phyloP scores from a whole-genome alignment of 129 eudicot genomes.

The Saposhnikovia divaricata region DNA sequence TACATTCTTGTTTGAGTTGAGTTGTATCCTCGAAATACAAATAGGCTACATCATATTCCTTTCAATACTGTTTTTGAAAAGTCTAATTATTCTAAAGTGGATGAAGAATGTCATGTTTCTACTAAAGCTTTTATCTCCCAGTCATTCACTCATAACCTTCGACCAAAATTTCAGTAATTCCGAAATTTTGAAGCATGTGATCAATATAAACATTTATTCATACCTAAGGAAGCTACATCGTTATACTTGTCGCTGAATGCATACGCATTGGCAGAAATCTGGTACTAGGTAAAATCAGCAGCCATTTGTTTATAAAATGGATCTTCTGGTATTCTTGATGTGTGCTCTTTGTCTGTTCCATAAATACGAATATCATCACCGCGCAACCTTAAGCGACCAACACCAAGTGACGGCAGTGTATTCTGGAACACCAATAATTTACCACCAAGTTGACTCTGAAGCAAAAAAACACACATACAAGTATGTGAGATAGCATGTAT shows the following conservation, averaged over 20 bases:
- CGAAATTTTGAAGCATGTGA: background rate
- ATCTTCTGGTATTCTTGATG: constrained; percentile 86
- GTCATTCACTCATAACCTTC: background rate
- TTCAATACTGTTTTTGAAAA: background rate
- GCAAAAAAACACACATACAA: background rate
- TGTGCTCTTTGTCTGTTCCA: constrained; percentile 94
- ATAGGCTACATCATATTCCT: too few relatives aligned
- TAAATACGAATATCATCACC: constrained; percentile 92
- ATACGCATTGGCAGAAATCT: constrained; percentile 79
- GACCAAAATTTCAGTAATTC: too few relatives aligned
- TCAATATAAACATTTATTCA: background rate
- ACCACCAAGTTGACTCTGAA: constrained; percentile 96
- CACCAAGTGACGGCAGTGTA: constrained; percentile 93
- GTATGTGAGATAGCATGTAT: background rate
- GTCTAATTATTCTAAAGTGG: background rate
- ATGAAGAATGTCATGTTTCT: background rate
- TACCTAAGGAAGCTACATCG: constrained; percentile 81
- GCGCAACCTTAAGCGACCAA: constrained; percentile 88
- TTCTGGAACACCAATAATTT: constrained; percentile 88
- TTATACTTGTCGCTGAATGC: constrained; percentile 95
- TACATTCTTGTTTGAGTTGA: too few relatives aligned
- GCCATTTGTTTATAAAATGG: constrained; percentile 98
- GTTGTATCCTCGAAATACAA: too few relatives aligned
- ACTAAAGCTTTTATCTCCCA: background rate
- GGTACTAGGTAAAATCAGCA: constrained; percentile 90